Percentiles rank a stretch among this genome's conserved stretches.
Evolutionary conservation across 495 filamentous ascomycete species (phyloP).

Genomic region (Penicillium cosmopolitanum): DNA sequence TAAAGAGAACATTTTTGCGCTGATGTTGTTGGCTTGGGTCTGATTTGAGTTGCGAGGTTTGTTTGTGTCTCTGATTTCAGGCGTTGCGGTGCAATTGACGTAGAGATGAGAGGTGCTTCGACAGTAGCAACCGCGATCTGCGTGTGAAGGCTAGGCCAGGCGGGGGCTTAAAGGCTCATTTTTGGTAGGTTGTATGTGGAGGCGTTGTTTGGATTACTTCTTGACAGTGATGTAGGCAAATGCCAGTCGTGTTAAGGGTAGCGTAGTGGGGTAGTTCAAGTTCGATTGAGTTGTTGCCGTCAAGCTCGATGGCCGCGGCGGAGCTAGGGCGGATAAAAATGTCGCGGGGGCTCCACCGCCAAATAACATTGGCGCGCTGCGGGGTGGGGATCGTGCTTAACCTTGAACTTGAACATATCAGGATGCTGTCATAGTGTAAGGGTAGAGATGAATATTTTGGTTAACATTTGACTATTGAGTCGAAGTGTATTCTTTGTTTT

Average conservation of each 20-base stretch:
- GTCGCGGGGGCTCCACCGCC: conserved; percentile 11
- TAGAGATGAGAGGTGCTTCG: not conserved
- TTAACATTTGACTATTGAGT: no score
- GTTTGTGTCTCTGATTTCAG: not conserved
- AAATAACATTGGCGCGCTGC: conserved; percentile 17
- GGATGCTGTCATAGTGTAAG: no score
- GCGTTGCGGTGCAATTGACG: not conserved
- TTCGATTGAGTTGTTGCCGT: not conserved
- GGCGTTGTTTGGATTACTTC: not conserved
- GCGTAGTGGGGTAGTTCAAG: not conserved
- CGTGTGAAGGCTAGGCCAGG: not conserved
- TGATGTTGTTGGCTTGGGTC: not conserved
- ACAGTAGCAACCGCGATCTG: not conserved
- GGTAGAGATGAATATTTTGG: no score
- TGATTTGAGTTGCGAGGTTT: not conserved
- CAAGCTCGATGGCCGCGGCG: not conserved
- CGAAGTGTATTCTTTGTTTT: no score
- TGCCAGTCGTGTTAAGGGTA: not conserved
- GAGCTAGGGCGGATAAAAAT: conserved; percentile 17
- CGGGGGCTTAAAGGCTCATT: not conserved
- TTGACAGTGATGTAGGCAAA: not conserved
- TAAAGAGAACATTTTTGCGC: conserved; percentile 66
- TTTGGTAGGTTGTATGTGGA: not conserved
- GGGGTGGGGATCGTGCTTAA: not conserved
- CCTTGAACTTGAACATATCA: not conserved